Evolutionary conservation across 2,329 filamentous ascomycete species (phyloP).

Genomic region (Trichocomaceae sp.): DNA sequence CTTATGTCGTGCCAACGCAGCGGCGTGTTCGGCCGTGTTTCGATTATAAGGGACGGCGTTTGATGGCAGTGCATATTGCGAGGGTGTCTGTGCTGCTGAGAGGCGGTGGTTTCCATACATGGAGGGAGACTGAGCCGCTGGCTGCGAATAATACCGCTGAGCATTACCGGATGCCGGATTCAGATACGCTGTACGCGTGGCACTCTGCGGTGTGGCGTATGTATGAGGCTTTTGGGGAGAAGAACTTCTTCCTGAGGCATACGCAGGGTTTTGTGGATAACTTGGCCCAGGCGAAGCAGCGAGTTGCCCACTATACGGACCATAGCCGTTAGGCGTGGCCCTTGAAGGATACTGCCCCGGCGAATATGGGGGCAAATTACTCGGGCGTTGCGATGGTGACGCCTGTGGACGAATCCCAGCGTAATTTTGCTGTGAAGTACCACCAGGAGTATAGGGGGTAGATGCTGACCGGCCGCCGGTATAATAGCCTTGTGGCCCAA

Average conservation of each 20-base stretch:
- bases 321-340: conserved; percentile 29
- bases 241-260: conserved; percentile 22
- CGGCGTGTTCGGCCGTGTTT: conserved; percentile 33
- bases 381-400: conserved; percentile 32
- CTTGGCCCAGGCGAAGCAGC: conserved; percentile 24
- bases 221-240: conserved; percentile 29
- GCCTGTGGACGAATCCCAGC: conserved; percentile 27
- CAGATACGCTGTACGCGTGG: conserved; percentile 28
- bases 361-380: conserved; percentile 31
- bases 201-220: conserved; percentile 26
- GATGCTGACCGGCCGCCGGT: conserved; percentile 24
- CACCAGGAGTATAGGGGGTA: conserved; percentile 26
- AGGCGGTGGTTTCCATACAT: conserved; percentile 26
- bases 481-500: conserved; percentile 12
- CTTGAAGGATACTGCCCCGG: conserved; percentile 37
- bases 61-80: conserved; percentile 26
- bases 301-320: conserved; percentile 25
- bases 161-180: conserved; percentile 24
- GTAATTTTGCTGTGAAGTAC: conserved; percentile 23
- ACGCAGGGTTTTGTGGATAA: conserved; percentile 23
- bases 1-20: conserved; percentile 28
- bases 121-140: conserved; percentile 26
- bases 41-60: conserved; percentile 33
- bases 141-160: conserved; percentile 27
- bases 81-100: conserved; percentile 23